Evolutionary conservation across 2,329 filamentous ascomycete genomes (phyloP), one percentile per base, ranked within the genome.

Genomic region (Bipolaris bicolor): DNA sequence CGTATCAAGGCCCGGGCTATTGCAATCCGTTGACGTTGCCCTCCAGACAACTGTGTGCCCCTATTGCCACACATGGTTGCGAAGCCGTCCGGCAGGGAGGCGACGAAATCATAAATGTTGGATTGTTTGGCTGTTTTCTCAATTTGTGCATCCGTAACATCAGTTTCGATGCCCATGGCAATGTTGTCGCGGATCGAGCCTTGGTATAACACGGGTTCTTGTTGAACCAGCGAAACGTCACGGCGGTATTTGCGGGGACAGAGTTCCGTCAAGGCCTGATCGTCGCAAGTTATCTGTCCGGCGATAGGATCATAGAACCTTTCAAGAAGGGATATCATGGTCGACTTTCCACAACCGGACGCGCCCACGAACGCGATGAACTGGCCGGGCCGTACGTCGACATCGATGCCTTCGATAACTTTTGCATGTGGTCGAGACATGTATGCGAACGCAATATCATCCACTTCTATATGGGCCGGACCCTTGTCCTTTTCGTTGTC

Each of bases 161-260:
- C 81, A 5, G 87, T 83, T 11, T 83, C 79, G 2, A 88, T 78
- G 18, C 74, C 76, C 1, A 98, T 84, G 5, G 96, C 78, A 61
- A 98, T 92, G 73, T 98, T 98, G 33, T 98, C 93, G 64, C 84
- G 86, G 69, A 99, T 91, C 0, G 90, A 93, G 41, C 94, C 95
- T 75, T 96, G 92, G 78, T 97, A 99, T 0, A 99, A 80, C 0
- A 94, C 97, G 0, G 95, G 94, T 74, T 98, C 95, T 73, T 98
- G 95, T 33, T 90, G 92, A 13, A 99, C 94, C 9, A 99, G 88
- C 0, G 94, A 90, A 62, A 98, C 85, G 74, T 88, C 86, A 16
- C 84, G 88, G 50, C 95, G 89, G 79, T 97, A 97, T 53, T 93
- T 87, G 76, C 91, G 92, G 6, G 94, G 82, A 75, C 94, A 70